Percentiles rank a stretch among this genome's conserved stretches.
Evolutionary conservation across 768 basidiomycete species (phyloP).

Genomic region (Russula sp.): DNA sequence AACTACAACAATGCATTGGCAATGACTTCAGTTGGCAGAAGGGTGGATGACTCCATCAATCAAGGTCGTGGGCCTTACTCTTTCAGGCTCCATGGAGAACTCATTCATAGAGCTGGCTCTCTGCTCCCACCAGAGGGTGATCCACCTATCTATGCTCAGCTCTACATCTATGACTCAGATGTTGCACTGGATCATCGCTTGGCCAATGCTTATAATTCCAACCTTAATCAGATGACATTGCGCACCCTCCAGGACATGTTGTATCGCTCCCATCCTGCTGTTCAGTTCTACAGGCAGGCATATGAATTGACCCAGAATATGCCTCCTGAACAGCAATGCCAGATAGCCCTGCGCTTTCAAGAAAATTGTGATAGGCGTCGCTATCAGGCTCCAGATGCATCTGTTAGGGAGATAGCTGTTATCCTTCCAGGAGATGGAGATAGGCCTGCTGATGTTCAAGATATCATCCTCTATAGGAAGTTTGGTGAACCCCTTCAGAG

Average conservation of each 20-base stretch:
- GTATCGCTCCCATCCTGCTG: no score
- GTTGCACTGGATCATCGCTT: background rate
- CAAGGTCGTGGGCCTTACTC: background rate
- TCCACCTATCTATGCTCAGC: background rate
- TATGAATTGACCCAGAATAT: no score
- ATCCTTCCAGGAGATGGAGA: no score
- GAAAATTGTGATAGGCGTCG: no score
- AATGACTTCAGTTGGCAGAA: constrained; percentile 38
- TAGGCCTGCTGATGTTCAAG: no score
- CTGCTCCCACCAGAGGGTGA: background rate
- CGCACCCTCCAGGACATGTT: background rate
- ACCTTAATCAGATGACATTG: background rate
- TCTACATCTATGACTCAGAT: background rate
- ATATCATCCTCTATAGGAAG: no score
- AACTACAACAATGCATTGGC: constrained; percentile 38
- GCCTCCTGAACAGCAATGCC: no score
- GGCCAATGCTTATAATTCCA: background rate
- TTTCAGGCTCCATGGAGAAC: background rate
- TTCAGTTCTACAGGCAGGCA: no score
- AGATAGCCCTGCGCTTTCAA: no score
- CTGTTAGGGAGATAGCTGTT: no score
- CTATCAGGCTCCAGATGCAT: no score
- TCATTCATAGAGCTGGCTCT: background rate
- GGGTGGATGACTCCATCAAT: constrained; percentile 40
- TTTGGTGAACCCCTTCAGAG: no score